Percentiles rank a stretch among this genome's conserved stretches.
Conservation (phyloP, 192 early-diverging fungal species). For the Gigaspora rosea region DNA sequence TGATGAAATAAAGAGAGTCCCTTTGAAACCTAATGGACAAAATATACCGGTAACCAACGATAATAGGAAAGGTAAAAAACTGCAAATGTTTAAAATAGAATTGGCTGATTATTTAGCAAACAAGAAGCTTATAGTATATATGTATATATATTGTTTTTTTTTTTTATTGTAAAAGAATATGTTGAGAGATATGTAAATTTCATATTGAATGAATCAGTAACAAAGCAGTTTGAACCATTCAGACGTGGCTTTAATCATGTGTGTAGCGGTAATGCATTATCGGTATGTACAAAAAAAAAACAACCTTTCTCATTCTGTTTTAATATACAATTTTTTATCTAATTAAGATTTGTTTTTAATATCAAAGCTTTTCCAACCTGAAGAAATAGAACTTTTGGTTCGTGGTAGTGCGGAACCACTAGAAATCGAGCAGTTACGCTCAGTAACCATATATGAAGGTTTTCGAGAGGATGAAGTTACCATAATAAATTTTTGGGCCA, state of each 20-base stretch:
- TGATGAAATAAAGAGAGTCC: conserved; percentile 63
- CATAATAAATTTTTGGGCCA: conserved; percentile 76
- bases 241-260: conserved; percentile 85
- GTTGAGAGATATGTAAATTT: conserved; percentile 83
- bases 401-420: conserved; percentile 77
- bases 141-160: background rate
- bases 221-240: conserved; percentile 81
- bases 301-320: background rate
- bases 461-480: conserved; percentile 58
- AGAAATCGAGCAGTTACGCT: conserved; percentile 55
- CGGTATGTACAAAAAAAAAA: conserved; percentile 38
- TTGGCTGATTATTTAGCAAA: background rate
- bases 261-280: conserved; percentile 82
- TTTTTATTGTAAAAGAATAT: conserved; percentile 57
- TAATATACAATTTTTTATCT: background rate
- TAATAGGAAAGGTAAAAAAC: conserved; percentile 47
- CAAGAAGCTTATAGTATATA: background rate
- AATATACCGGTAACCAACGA: conserved; percentile 61
- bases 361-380: conserved; percentile 74
- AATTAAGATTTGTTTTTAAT: background rate
- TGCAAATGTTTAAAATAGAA: background rate
- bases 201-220: conserved; percentile 73
- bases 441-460: conserved; percentile 61
- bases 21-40: conserved; percentile 64
- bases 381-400: conserved; percentile 90